Evolutionary conservation across 148 eudicot genomes (phyloP).

Genomic region (Gaultheria prostrata): DNA sequence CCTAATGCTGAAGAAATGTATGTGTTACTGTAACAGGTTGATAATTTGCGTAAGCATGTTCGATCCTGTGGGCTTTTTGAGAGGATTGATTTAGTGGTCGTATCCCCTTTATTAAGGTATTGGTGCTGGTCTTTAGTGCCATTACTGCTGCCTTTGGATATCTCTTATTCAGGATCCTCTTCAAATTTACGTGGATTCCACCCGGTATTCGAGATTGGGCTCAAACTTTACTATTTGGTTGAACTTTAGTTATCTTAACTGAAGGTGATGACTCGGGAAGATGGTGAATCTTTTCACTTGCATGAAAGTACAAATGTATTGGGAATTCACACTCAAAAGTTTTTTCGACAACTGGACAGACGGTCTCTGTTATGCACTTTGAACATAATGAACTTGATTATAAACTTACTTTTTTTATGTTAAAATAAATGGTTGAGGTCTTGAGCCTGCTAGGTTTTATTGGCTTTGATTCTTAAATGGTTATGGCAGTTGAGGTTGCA

Average conservation of each 20-base stretch:
- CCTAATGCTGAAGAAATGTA: constrained; percentile 7
- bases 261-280: neutral
- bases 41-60: constrained; percentile 79
- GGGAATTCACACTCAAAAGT: neutral
- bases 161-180: constrained; percentile 1
- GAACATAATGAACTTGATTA: neutral
- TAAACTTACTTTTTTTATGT: neutral
- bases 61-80: constrained; percentile 65
- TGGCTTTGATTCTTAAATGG: neutral
- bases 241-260: neutral
- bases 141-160: neutral
- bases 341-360: neutral
- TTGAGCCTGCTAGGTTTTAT: neutral
- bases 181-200: neutral
- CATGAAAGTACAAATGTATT: neutral
- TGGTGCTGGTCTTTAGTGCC: constrained; percentile 12
- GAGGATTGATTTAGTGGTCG: constrained; percentile 73
- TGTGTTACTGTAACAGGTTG: constrained; percentile 56
- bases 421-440: neutral
- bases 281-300: constrained; percentile 6
- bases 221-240: neutral
- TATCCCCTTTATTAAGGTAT: constrained; percentile 88
- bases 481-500: neutral
- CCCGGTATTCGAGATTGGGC: neutral
- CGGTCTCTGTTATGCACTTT: neutral